Conservation (phyloP, 768 basidiomycete genomes). For the Lyophyllum shimeji region DNA sequence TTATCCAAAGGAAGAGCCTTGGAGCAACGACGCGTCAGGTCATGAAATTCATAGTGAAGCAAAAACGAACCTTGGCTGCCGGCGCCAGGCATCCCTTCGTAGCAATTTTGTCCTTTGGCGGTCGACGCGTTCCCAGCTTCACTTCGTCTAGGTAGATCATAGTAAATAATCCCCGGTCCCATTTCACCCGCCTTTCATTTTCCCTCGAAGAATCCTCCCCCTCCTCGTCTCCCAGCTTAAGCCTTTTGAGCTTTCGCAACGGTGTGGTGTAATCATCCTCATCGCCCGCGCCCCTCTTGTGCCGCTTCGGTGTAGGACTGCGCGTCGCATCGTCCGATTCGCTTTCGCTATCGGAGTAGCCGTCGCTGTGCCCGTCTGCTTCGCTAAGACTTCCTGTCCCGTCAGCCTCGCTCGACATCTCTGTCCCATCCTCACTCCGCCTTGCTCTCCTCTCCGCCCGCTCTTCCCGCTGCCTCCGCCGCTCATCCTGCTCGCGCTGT, state of each 20-base stretch:
- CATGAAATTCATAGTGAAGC: neutral
- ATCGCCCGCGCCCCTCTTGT: constrained; percentile 72
- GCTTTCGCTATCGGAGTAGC: constrained; percentile 24
- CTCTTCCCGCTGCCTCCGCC: constrained; percentile 48
- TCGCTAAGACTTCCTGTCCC: constrained; percentile 17
- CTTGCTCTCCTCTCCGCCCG: constrained; percentile 63
- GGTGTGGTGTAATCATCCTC: constrained; percentile 81
- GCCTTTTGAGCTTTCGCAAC: constrained; percentile 32
- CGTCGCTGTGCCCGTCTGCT: constrained; percentile 29
- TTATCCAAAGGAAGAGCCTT: constrained; percentile 66
- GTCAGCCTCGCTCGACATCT: no score
- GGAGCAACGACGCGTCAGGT: constrained; percentile 9
- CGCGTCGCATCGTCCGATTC: constrained; percentile 20
- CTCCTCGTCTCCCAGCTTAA: constrained; percentile 40
- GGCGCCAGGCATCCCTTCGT: constrained; percentile 69
- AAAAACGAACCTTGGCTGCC: constrained; percentile 59
- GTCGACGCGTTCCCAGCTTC: constrained; percentile 46
- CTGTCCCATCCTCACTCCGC: constrained; percentile 34
- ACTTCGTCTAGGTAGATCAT: constrained; percentile 64
- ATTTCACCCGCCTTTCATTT: constrained; percentile 65
- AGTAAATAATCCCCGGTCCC: constrained; percentile 70
- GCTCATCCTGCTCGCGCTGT: constrained; percentile 69
- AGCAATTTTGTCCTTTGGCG: constrained; percentile 38
- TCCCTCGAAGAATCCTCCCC: constrained; percentile 29
- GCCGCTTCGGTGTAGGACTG: constrained; percentile 28